A percentile compares a stretch with the other conserved stretches of the same genome.
Evolutionary conservation across 2,329 filamentous ascomycete genomes (phyloP).

Genomic region (Colletotrichum cereale): DNA sequence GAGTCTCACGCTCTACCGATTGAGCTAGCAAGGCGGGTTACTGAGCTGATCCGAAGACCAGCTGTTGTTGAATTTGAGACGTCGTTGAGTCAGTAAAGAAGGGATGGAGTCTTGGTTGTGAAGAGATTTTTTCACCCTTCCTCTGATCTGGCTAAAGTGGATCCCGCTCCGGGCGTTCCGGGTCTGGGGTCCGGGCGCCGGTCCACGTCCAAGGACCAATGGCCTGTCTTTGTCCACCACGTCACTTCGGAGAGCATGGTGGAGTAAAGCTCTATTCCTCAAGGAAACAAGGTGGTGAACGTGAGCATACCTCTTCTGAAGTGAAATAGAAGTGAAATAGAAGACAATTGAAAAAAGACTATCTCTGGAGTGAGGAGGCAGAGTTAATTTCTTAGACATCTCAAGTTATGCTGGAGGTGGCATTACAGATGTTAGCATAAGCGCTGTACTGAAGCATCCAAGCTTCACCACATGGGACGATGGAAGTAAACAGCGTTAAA

Average conservation of each 20-base stretch:
- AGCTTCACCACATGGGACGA: no score
- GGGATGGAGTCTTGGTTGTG: not conserved
- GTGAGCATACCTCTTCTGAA: no score
- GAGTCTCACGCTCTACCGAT: conserved; percentile 82
- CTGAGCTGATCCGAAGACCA: conserved; percentile 19
- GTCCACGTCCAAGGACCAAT: no score
- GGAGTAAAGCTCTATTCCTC: not conserved
- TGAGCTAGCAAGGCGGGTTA: conserved; percentile 65
- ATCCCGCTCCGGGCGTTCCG: not conserved
- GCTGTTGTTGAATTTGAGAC: accelerated
- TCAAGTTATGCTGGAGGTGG: no score
- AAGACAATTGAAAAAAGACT: not conserved
- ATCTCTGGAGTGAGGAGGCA: no score
- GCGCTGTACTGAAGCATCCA: no score
- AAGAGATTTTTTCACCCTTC: conserved; percentile 30
- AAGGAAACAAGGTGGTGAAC: not conserved
- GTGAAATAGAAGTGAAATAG: no score
- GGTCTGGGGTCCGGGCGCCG: not conserved
- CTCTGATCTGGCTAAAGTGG: not conserved
- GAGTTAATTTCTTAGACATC: no score
- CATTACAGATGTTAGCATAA: no score
- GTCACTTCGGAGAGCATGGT: not conserved
- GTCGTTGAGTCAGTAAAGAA: conserved; percentile 11
- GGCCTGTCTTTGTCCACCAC: not conserved
- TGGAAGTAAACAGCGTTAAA: no score